These are phyloP conservation scores for Entomophthora muscae DNA, from an alignment of 371 early-diverging fungal genomes.

Conservation along the genomic window DNA sequence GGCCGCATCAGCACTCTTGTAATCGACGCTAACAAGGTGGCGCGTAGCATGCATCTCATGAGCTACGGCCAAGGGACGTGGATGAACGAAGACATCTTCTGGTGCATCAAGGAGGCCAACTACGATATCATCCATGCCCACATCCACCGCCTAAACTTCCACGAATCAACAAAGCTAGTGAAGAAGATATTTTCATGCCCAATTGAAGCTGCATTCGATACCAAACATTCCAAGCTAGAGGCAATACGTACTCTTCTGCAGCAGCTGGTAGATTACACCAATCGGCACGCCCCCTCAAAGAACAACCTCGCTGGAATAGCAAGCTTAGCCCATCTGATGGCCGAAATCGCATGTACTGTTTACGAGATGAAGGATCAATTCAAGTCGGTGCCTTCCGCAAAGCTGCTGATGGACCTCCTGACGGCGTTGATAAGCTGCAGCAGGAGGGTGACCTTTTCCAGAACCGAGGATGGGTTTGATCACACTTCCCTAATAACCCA, in stretches of 20 bases:
- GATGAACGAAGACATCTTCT: not conserved
- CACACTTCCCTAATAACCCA: not conserved
- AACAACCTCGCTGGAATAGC: not conserved
- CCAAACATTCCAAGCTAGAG: not conserved
- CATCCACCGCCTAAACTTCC: not conserved
- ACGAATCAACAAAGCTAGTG: not conserved
- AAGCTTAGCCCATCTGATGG: not conserved
- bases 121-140: not conserved
- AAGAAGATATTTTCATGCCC: not conserved
- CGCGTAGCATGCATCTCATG: not conserved
- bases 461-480: not conserved
- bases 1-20: not conserved
- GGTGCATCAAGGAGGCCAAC: not conserved
- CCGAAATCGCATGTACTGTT: not conserved
- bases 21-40: not conserved
- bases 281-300: not conserved
- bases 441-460: not conserved
- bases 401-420: not conserved
- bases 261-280: not conserved
- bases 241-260: not conserved
- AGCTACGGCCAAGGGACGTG: not conserved
- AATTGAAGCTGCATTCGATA: not conserved
- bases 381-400: not conserved
- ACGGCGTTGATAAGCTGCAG: not conserved
- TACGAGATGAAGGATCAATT: not conserved